Conservation (phyloP, 2,329 filamentous ascomycete genomes). For the Colletotrichum scovillei region DNA sequence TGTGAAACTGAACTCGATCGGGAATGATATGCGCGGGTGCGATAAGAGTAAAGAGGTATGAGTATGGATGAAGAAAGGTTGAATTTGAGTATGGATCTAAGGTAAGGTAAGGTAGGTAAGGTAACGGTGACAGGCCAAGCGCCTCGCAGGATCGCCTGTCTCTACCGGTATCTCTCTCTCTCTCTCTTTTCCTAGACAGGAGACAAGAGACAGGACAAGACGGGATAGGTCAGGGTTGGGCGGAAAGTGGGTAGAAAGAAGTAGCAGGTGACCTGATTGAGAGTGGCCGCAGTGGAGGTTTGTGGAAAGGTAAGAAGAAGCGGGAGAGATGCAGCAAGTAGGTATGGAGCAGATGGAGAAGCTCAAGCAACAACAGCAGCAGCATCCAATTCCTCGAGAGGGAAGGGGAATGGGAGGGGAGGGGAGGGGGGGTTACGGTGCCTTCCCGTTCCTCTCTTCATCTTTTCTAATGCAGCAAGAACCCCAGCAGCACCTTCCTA, state of each 20-base stretch:
- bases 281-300: conserved; percentile 1
- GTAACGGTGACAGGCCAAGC: conserved; percentile 2
- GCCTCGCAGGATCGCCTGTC: conserved; percentile 1
- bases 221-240: not conserved
- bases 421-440: not conserved
- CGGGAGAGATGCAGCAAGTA: conserved; percentile 26
- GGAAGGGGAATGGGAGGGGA: not conserved
- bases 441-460: not conserved
- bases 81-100: conserved; percentile 16
- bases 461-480: conserved; percentile 22
- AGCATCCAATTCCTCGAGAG: conserved; percentile 16
- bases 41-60: conserved; percentile 1
- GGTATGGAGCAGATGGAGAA: not conserved
- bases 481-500: not conserved
- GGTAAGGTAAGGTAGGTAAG: conserved; percentile 1
- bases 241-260: not conserved
- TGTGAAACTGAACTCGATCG: not conserved
- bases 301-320: conserved; percentile 15
- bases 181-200: not conserved
- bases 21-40: not conserved
- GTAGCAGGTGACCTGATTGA: conserved; percentile 20
- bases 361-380: not conserved
- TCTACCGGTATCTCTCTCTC: not conserved
- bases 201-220: not conserved
- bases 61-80: conserved; percentile 10